These are phyloP conservation scores for Petasospora fabianii DNA, from an alignment of 1,139 yeast species.

Conservation along the genomic window DNA sequence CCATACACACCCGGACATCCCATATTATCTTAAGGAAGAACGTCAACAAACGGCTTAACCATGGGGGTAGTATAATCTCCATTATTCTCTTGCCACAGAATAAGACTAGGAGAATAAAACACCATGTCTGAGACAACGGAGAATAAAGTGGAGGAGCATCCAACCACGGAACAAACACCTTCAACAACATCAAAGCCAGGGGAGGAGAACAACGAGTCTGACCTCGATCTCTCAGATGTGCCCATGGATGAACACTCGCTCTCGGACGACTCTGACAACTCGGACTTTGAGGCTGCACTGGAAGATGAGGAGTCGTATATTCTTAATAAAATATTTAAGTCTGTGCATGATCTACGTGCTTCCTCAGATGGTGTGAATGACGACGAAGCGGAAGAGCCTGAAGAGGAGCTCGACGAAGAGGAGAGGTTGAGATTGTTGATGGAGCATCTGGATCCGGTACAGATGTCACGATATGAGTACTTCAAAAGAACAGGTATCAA, in stretches of 20 bases:
- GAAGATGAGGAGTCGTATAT: conserved; percentile 22
- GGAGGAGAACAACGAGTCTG: conserved; percentile 15
- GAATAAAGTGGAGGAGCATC: too few species aligned
- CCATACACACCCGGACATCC: too few species aligned
- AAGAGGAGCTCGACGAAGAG: conserved; percentile 37
- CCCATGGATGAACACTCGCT: conserved; percentile 24
- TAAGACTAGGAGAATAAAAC: too few species aligned
- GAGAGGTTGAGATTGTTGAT: conserved; percentile 65
- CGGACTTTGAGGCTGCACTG: conserved; percentile 18
- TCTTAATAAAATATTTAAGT: conserved; percentile 15
- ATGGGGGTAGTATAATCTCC: too few species aligned
- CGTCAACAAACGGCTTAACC: too few species aligned
- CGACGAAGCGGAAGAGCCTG: conserved; percentile 23
- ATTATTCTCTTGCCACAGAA: too few species aligned
- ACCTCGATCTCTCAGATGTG: conserved; percentile 26
- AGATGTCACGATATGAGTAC: conserved; percentile 84
- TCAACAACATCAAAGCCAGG: not conserved
- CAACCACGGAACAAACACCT: not conserved
- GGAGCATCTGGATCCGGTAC: conserved; percentile 73
- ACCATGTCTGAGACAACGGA: too few species aligned
- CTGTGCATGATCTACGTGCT: conserved; percentile 7
- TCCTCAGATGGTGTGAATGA: conserved; percentile 9
- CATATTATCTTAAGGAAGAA: too few species aligned
- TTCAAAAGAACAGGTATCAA: conserved; percentile 81
- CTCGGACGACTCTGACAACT: too few species aligned